A percentile compares a stretch with the other conserved stretches of the same genome.
phyloP scores from a whole-genome alignment of 306 rosid genomes.

The Sicyos baderoa region DNA sequence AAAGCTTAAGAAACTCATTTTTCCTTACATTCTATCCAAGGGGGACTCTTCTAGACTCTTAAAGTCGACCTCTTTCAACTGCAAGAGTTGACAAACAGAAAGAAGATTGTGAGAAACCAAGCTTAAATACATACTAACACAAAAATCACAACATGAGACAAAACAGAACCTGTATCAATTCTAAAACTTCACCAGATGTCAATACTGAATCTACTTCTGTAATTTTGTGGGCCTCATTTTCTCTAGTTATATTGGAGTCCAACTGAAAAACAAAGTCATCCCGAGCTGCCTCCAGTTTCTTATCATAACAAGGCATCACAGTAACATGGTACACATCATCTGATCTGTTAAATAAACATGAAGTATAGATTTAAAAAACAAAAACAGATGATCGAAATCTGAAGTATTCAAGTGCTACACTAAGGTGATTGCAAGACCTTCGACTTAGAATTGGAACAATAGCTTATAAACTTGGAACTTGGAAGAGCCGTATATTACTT shows the following conservation, averaged over 20 bases:
- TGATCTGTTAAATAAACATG: conserved; percentile 41
- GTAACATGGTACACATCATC: conserved; percentile 85
- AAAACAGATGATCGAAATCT: not conserved
- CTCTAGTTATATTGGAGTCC: conserved; percentile 38
- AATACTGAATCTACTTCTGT: conserved; percentile 89
- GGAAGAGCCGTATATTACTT: not conserved
- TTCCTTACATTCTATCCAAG: conserved; percentile 57
- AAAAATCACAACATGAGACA: not conserved
- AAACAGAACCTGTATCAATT: conserved; percentile 66
- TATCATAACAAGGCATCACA: conserved; percentile 96
- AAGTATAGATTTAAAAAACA: not conserved
- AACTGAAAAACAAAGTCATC: conserved; percentile 67
- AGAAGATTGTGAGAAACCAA: conserved; percentile 4
- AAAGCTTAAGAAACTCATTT: conserved; percentile 16
- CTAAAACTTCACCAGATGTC: conserved; percentile 91
- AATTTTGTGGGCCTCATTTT: conserved; percentile 30
- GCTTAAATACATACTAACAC: not conserved
- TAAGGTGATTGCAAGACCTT: not conserved
- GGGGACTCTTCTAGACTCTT: conserved; percentile 62
- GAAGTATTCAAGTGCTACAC: not conserved
- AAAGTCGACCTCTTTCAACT: conserved; percentile 70
- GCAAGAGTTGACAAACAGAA: conserved; percentile 20
- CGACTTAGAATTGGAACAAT: not conserved
- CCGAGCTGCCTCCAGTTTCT: conserved; percentile 92
- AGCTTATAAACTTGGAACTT: not conserved